Conservation (phyloP, 768 basidiomycete genomes). For the Boletus sp. region DNA sequence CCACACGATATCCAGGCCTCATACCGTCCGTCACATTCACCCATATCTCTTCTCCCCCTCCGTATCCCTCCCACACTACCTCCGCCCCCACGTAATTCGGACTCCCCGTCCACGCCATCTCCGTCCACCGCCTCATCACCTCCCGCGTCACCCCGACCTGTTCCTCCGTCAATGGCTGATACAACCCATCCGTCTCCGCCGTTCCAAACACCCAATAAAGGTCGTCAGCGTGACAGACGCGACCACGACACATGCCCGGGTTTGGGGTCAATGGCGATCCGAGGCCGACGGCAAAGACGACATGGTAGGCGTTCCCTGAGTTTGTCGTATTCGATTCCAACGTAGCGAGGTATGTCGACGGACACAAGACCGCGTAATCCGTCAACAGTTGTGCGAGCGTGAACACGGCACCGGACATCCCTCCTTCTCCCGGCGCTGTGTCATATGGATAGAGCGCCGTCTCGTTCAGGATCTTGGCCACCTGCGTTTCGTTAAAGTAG, state of each 20-base stretch:
- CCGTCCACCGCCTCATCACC: conserved; percentile 8
- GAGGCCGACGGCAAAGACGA: conserved; percentile 8
- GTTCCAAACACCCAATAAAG: conserved; percentile 21
- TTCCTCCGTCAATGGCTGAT: conserved; percentile 12
- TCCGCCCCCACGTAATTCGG: conserved; percentile 13
- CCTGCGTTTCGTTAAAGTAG: conserved; percentile 11
- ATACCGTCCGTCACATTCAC: conserved; percentile 8
- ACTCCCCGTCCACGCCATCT: conserved; percentile 18
- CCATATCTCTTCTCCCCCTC: conserved; percentile 7
- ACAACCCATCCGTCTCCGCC: conserved; percentile 17
- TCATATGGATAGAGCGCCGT: conserved; percentile 19
- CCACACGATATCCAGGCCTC: conserved; percentile 7
- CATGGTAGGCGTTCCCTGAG: conserved; percentile 10
- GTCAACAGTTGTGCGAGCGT: conserved; percentile 14
- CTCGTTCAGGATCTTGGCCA: conserved; percentile 9
- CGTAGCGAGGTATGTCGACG: conserved; percentile 10
- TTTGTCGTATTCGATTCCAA: conserved; percentile 21
- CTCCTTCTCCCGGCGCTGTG: conserved; percentile 1
- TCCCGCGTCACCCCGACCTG: conserved; percentile 5
- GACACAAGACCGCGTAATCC: conserved; percentile 13
- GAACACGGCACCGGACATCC: conserved; percentile 14
- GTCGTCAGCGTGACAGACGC: conserved; percentile 20
- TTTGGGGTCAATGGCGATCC: conserved; percentile 14
- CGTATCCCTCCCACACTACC: conserved; percentile 15
- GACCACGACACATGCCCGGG: conserved; percentile 10